Percentiles rank a stretch among this genome's conserved stretches.
These are phyloP conservation scores for Blastomyces parvus DNA, from an alignment of 2,329 filamentous ascomycete genomes.

Conservation along the genomic window DNA sequence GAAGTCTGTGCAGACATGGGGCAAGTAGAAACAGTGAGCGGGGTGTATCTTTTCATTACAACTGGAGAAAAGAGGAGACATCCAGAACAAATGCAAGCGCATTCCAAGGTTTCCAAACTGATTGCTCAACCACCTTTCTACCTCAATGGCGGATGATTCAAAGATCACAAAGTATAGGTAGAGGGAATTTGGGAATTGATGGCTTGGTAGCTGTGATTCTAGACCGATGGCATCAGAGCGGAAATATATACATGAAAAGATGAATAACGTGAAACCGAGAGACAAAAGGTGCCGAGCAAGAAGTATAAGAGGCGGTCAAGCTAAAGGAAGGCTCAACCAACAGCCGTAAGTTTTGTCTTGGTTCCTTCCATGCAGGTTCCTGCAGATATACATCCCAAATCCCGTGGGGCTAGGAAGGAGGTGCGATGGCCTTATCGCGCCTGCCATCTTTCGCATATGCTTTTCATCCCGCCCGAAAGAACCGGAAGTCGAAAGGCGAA, in stretches of 20 bases:
- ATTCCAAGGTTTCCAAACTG: neutral
- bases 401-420: neutral
- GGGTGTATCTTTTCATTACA: neutral
- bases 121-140: neutral
- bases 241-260: neutral
- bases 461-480: neutral
- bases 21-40: neutral
- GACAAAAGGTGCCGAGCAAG: neutral
- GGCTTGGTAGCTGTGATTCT: neutral
- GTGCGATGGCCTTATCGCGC: neutral
- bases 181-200: neutral
- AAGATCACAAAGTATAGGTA: neutral
- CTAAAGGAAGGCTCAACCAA: neutral
- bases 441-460: neutral
- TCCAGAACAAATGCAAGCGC: neutral
- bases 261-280: neutral
- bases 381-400: neutral
- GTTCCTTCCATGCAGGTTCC: neutral
- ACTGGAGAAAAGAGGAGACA: neutral
- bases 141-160: neutral
- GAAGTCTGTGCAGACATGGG: too few relatives aligned
- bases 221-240: neutral
- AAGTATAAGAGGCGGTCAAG: neutral
- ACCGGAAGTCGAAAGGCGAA: neutral
- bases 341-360: neutral